Conservation (phyloP, 108 stramenopile species). For the Fistulifera pelliculosa region DNA sequence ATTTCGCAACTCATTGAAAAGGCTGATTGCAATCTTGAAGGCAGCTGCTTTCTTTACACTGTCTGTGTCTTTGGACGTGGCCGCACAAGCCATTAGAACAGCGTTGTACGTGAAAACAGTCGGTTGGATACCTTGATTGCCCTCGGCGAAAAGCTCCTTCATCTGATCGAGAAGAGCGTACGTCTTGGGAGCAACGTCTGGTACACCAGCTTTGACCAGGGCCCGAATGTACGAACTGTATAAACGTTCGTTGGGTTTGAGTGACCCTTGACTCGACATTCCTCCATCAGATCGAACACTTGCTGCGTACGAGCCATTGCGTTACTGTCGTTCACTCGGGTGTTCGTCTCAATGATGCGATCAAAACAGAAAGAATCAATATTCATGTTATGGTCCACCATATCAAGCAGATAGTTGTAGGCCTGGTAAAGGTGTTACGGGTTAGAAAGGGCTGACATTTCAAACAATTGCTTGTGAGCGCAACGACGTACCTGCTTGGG, state of each 20-base stretch:
- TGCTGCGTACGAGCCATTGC: slow-evolving; percentile 27
- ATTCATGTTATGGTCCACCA: slow-evolving; percentile 29
- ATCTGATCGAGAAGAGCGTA: slow-evolving; percentile 46
- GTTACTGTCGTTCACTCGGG: slow-evolving; percentile 11
- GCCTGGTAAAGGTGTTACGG: slow-evolving; percentile 9
- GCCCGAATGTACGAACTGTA: slow-evolving; percentile 63
- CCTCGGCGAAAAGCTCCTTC: slow-evolving; percentile 21
- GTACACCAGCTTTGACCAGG: slow-evolving; percentile 35
- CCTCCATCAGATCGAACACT: slow-evolving; percentile 46
- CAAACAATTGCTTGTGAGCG: too few species aligned
- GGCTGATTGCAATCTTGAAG: slow-evolving; percentile 28
- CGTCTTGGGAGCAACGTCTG: slow-evolving; percentile 37
- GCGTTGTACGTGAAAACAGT: slow-evolving; percentile 46
- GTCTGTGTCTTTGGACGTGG: slow-evolving; percentile 11
- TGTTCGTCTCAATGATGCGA: slow-evolving; percentile 29
- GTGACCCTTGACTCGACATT: slow-evolving; percentile 25
- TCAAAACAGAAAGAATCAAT: slow-evolving; percentile 26
- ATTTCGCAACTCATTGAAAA: slow-evolving; percentile 24
- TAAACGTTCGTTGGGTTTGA: slow-evolving; percentile 47
- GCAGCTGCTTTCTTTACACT: slow-evolving; percentile 12
- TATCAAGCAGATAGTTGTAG: slow-evolving; percentile 17
- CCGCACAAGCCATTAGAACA: slow-evolving; percentile 40
- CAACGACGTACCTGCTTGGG: not conserved
- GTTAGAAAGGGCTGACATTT: too few species aligned
- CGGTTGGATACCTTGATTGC: slow-evolving; percentile 19